These are phyloP conservation scores for Spathaspora sp. DNA, from an alignment of 805 yeast genomes.

Conservation along the genomic window DNA sequence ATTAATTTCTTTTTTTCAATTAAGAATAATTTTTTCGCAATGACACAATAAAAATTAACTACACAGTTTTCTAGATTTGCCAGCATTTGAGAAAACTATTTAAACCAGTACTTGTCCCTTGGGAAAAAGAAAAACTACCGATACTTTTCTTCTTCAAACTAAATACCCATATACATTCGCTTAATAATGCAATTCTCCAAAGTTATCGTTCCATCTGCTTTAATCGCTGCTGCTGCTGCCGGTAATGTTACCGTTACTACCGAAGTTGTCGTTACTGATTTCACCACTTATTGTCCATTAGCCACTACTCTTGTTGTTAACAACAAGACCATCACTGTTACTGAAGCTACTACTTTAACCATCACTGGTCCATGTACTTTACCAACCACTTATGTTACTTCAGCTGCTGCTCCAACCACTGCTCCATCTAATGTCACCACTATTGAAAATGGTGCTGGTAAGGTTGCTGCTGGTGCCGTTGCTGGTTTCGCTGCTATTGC, in stretches of 20 bases:
- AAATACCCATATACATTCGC: conserved; percentile 2
- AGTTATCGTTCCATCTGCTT: conserved; percentile 35
- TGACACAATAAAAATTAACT: not conserved
- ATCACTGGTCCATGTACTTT: conserved; percentile 85
- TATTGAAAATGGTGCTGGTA: conserved; percentile 35
- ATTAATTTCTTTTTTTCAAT: not conserved
- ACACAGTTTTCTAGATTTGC: not conserved
- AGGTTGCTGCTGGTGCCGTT: conserved; percentile 46
- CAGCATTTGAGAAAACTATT: not conserved
- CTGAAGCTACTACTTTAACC: conserved; percentile 77
- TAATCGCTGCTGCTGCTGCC: conserved; percentile 42
- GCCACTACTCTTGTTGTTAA: conserved; percentile 65
- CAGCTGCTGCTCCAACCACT: conserved; percentile 16
- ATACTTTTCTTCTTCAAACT: not conserved
- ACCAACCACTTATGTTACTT: conserved; percentile 41
- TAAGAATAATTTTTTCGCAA: not conserved
- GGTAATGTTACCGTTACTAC: conserved; percentile 48
- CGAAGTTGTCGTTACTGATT: conserved; percentile 59
- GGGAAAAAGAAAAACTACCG: not conserved
- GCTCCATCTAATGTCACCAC: conserved; percentile 24
- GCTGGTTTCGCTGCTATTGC: conserved; percentile 52
- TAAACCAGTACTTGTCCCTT: not conserved
- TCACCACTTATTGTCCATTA: conserved; percentile 76
- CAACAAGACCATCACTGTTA: conserved; percentile 68
- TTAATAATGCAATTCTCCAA: conserved; percentile 33